These are phyloP conservation scores for Abortiporus biennis DNA, from an alignment of 1,284 basidiomycete genomes.

Conservation along the genomic window DNA sequence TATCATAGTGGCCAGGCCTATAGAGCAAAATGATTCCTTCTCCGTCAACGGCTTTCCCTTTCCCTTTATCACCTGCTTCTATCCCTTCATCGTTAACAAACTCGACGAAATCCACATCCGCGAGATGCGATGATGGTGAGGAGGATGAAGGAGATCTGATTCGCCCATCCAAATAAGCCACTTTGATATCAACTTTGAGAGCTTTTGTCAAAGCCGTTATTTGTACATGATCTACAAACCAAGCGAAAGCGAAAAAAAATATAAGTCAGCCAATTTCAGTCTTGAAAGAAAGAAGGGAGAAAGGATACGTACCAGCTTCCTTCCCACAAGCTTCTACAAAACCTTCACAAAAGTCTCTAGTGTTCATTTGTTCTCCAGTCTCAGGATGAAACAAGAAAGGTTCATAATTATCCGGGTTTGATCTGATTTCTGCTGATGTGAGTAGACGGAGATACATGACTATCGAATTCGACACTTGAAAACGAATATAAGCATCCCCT, in stretches of 20 bases:
- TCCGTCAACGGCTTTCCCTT: conserved; percentile 12
- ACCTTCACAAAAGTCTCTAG: conserved; percentile 66
- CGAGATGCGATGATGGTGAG: not conserved
- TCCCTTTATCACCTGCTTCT: not conserved
- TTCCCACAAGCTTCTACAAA: conserved; percentile 79
- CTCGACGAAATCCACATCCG: conserved; percentile 16
- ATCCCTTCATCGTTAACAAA: not conserved
- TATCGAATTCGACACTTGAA: conserved; percentile 63
- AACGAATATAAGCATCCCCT: no score
- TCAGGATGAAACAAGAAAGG: conserved; percentile 77
- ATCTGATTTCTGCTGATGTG: conserved; percentile 77
- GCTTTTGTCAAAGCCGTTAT: conserved; percentile 75
- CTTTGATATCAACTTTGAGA: conserved; percentile 60
- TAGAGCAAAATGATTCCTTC: not conserved
- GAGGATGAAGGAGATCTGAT: not conserved
- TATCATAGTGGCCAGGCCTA: conserved; percentile 30
- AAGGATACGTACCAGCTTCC: conserved; percentile 61
- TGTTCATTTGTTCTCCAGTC: conserved; percentile 50
- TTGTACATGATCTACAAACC: conserved; percentile 67
- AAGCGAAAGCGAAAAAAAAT: not conserved
- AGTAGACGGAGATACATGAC: conserved; percentile 73
- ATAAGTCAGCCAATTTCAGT: not conserved
- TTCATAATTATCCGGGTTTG: conserved; percentile 55
- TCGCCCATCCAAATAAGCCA: conserved; percentile 75
- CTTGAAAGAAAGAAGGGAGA: conserved; percentile 3